Conservation (phyloP, 2,329 filamentous ascomycete species). For the Venturia carpophila region DNA sequence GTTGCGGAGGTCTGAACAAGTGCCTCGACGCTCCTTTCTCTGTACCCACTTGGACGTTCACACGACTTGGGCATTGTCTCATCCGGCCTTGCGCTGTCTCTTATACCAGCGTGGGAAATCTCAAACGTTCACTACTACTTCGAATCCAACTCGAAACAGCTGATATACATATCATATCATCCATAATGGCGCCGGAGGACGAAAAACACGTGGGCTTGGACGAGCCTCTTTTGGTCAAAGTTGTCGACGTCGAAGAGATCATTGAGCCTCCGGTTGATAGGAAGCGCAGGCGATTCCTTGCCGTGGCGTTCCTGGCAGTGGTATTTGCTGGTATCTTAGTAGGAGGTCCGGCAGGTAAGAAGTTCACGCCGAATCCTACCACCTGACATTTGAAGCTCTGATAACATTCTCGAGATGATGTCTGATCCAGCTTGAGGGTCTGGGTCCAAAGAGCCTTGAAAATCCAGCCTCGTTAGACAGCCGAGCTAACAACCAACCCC, state of each 20-base stretch:
- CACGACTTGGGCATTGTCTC: too few species aligned
- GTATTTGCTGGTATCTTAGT: neutral
- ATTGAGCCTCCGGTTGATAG: neutral
- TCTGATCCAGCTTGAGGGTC: neutral
- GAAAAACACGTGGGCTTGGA: slow-evolving; percentile 3
- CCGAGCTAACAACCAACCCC: neutral
- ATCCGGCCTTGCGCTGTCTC: neutral
- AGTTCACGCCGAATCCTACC: neutral
- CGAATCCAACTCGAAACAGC: neutral
- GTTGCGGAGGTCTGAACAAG: too few species aligned
- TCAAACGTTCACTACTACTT: neutral
- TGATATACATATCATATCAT: neutral
- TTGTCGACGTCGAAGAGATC: neutral
- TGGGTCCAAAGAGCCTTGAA: too few species aligned
- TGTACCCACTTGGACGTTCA: too few species aligned
- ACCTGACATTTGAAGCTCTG: neutral
- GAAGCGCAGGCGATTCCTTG: neutral
- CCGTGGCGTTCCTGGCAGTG: neutral
- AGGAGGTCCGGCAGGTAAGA: slow-evolving; percentile 2
- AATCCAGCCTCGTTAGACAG: neutral
- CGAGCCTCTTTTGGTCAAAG: slow-evolving; percentile 3
- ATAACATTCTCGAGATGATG: neutral
- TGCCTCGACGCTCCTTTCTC: too few species aligned
- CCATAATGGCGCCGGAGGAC: neutral
- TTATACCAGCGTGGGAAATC: neutral